Percentiles rank a stretch among this genome's conserved stretches.
Conservation (phyloP, 2,329 filamentous ascomycete species). For the Diaporthe eres region DNA sequence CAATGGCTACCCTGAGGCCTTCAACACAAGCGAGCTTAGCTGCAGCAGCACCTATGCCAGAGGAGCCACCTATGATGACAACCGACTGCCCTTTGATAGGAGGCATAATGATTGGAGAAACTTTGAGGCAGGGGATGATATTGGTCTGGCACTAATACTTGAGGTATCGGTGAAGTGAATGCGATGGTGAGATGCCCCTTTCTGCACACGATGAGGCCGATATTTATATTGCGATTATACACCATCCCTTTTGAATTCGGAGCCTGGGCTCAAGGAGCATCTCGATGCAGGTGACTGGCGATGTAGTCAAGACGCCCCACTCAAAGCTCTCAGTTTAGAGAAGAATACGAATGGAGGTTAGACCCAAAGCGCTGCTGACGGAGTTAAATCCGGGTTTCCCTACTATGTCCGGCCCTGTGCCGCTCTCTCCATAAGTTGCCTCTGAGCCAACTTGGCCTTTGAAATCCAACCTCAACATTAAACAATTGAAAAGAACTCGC, state of each 20-base stretch:
- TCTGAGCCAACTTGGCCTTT: background rate
- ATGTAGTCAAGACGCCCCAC: background rate
- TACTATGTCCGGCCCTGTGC: background rate
- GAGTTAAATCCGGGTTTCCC: background rate
- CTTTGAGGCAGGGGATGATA: background rate
- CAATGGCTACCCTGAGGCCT: slow-evolving; percentile 34
- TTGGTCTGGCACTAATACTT: background rate
- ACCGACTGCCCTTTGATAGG: slow-evolving; percentile 32
- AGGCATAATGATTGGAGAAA: slow-evolving; percentile 8
- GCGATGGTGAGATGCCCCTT: background rate
- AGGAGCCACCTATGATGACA: slow-evolving; percentile 37
- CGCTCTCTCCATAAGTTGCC: too few relatives aligned
- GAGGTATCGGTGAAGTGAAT: background rate
- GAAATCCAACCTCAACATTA: background rate
- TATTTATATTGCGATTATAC: background rate
- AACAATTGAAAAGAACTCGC: background rate
- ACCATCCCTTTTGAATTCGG: too few relatives aligned
- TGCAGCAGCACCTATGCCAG: slow-evolving; percentile 37
- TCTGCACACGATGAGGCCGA: background rate
- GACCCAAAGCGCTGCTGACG: background rate
- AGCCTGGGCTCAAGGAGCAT: background rate
- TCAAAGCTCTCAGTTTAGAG: background rate
- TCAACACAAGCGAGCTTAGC: slow-evolving; percentile 36
- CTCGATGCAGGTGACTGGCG: background rate
- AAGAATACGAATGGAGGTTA: slow-evolving; percentile 29